Evolutionary conservation across 805 yeast species (phyloP), one percentile per base, ranked within the genome.

Genomic region (Myxozyma neglecta): DNA sequence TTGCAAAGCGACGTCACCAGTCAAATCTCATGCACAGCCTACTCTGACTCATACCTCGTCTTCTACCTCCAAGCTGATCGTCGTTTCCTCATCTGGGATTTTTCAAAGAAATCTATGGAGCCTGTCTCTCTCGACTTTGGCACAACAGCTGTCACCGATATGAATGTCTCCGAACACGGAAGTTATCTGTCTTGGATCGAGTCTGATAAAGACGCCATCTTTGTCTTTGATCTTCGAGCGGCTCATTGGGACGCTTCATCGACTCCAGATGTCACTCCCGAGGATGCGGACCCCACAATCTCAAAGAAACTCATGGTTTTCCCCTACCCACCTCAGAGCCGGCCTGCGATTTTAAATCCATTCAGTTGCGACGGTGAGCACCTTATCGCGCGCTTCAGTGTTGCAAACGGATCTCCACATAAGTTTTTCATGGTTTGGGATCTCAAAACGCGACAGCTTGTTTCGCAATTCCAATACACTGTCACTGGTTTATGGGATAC

Each of bases 401-500:
- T 61, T 34, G 46, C 57, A 37, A 42, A 42, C 43, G 67, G 67
- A 16, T 64, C 67, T 10, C 67, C 67, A n/a, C 53, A 64, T 48
- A 64, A 64, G 42, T 64, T 64, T 47, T 59, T 62, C 51, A 51
- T 59, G 57, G 62, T 62, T 50, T 64, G 67, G 67, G 46, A 54
- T 44, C 24, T 64, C 20, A 16, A 24, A 35, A 53, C 66, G 3
- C 60, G 62, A 11, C 34, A 48, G 18, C 60, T 64, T 24, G 51
- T 62, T 8, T 53, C 66, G 35, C 57, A 51, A 32, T 64, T 64
- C 54, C 60, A 60, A 3, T 64, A 57, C 63, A 62, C 63, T 24
- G 67, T 53, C 37, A 53, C 64, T 39, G 67, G 67, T n/a, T 53
- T 64, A 29, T 64, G 67, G 67, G 67, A 64, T 16, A 64, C 67